Evolutionary conservation across 495 filamentous ascomycete genomes (phyloP), one percentile per base, ranked within the genome.

Genomic region (Venustampulla echinocandica): DNA sequence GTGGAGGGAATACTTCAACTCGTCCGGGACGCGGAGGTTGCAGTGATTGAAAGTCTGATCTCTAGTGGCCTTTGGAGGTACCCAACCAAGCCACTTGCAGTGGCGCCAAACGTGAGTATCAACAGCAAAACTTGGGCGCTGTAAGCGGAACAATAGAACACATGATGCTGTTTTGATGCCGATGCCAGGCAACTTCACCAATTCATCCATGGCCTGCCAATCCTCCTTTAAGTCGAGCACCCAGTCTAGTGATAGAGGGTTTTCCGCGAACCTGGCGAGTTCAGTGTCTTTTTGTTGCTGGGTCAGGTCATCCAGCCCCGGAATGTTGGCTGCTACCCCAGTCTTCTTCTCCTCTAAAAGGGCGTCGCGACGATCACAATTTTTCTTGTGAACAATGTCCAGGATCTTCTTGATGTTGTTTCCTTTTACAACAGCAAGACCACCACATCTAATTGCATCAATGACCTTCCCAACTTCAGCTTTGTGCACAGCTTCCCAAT

Each of bases 161-260:
- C 92, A 98, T 6, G 86, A 82, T 2, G 90, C 84, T 0, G 90
- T 95, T 66, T 98, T 98, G 43, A 86, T 80, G 0, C 90, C 92
- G 48, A 97, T 85, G 2, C 90, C 92, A 2, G 84, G 83, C 36
- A 82, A 92, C 44, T 75, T 81, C 40, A 79, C 75, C 27, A 97
- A 71, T 45, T 82, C 77, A 7, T 66, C 65, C 75, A 95, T 83
- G 0, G 80, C 87, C 20, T 86, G 74, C 2, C 9, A 9, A 14
- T 85, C 73, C 10, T 74, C 80, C 15, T 66, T 61, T 44, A 93
- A 64, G 11, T 65, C 65, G 50, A 85, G 85, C 13, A 95, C 64
- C 60, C 94, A 79, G 49, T 96, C 85, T 11, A 97, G 74, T 0
- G 83, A 82, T 10, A 87, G 66, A 23, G 61, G 60, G 39, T 76